Conservation (phyloP, 2,329 filamentous ascomycete species). For the Calonectria leucothoes region DNA sequence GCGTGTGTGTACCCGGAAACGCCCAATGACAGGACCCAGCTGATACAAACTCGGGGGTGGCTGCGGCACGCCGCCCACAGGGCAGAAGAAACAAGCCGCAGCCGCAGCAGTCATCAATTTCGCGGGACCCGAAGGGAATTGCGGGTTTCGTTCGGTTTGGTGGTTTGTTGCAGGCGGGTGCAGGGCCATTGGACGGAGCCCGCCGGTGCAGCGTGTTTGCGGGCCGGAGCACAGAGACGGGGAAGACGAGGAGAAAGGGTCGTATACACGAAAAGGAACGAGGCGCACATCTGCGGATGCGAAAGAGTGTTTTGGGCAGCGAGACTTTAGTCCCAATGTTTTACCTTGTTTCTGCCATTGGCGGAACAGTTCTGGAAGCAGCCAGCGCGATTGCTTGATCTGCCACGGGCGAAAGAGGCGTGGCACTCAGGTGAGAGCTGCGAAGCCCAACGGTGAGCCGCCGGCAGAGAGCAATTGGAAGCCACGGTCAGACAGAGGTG, state of each 20-base stretch:
- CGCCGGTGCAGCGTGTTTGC: conserved; percentile 17
- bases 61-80: conserved; percentile 6
- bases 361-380: not conserved
- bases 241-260: not conserved
- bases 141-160: not conserved
- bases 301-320: not conserved
- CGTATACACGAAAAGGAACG: conserved; percentile 14
- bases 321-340: not conserved
- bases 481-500: conserved; percentile 18
- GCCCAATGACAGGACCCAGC: conserved; percentile 8
- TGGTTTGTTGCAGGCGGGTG: not conserved
- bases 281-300: not conserved
- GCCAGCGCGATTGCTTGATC: not conserved
- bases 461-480: not conserved
- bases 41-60: conserved; percentile 2
- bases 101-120: not conserved
- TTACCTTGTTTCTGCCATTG: not conserved
- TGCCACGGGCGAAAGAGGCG: not conserved
- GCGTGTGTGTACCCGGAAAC: not conserved
- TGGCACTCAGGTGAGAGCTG: not conserved
- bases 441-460: not conserved
- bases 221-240: conserved; percentile 18
- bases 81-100: conserved; percentile 2
- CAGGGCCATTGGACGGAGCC: conserved; percentile 16
- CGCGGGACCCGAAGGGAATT: conserved; percentile 8